Evolutionary conservation across 2,329 filamentous ascomycete genomes (phyloP).

Genomic region (Arachnomyces sp.): DNA sequence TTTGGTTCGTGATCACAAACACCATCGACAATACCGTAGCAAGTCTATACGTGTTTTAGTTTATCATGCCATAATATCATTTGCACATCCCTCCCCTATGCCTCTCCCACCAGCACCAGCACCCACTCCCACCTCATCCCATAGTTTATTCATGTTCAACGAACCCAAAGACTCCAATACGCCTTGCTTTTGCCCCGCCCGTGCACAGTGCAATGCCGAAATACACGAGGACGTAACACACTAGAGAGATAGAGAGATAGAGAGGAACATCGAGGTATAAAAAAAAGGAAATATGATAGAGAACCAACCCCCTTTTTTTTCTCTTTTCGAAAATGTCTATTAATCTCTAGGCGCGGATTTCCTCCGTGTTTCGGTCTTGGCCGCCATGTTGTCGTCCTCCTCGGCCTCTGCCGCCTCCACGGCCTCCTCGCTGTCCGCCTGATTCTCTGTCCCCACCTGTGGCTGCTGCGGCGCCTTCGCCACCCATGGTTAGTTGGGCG

Average conservation of each 20-base stretch:
- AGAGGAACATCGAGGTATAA: constrained; percentile 1
- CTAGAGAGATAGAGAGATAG: constrained; percentile 1
- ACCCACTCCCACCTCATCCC: too few relatives aligned
- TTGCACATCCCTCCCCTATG: too few relatives aligned
- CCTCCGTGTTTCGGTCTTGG: constrained; percentile 30
- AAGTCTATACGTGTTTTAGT: too few relatives aligned
- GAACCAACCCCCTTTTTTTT: constrained; percentile 4
- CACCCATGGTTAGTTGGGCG: constrained; percentile 55
- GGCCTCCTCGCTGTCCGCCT: constrained; percentile 27
- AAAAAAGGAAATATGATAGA: constrained; percentile 4
- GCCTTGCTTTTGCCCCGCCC: constrained; percentile 21
- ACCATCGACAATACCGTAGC: too few relatives aligned
- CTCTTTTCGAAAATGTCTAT: constrained; percentile 8
- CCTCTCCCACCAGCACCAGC: too few relatives aligned
- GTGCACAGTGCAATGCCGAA: constrained; percentile 13
- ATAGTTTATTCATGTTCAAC: too few relatives aligned
- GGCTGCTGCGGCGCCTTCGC: constrained; percentile 34
- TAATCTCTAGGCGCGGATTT: constrained; percentile 28
- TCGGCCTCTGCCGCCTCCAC: constrained; percentile 34
- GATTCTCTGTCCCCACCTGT: constrained; percentile 17
- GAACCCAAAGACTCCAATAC: constrained; percentile 27
- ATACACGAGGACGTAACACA: constrained; percentile 2
- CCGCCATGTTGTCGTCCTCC: constrained; percentile 22
- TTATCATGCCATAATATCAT: too few relatives aligned
- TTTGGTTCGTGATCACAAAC: too few relatives aligned